Conservation (phyloP, 495 filamentous ascomycete genomes). For the Daldinia bambusicola region DNA sequence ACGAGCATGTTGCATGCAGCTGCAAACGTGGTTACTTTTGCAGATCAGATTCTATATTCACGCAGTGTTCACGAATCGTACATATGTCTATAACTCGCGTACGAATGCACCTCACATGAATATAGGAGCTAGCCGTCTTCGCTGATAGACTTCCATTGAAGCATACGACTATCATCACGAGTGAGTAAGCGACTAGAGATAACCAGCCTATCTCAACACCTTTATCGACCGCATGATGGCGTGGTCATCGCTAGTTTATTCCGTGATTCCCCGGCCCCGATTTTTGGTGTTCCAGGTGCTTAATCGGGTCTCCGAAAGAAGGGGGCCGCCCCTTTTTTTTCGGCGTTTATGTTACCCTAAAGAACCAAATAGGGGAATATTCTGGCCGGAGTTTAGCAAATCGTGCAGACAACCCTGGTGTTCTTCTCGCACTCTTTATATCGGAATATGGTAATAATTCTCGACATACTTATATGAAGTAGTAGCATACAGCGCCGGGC, state of each 20-base stretch:
- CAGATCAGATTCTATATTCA: neutral
- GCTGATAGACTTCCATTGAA: neutral
- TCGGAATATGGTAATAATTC: neutral
- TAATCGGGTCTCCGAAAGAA: constrained; percentile 10
- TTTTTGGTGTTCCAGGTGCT: neutral
- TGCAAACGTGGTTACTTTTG: neutral
- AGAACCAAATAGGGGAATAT: neutral
- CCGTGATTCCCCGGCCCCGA: neutral
- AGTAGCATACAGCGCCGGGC: neutral
- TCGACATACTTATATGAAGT: neutral
- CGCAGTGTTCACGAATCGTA: neutral
- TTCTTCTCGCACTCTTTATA: neutral
- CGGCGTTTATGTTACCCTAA: constrained; percentile 3
- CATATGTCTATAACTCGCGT: neutral
- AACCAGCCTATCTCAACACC: neutral
- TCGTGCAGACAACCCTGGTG: neutral
- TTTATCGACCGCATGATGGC: neutral
- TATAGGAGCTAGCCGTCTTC: neutral
- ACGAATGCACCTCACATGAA: neutral
- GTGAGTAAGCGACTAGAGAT: neutral
- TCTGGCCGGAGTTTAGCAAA: constrained; percentile 25
- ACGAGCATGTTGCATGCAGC: neutral
- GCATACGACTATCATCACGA: neutral
- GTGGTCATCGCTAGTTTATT: constrained; percentile 3
- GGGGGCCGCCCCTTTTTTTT: neutral